These are phyloP conservation scores for Aspergillus fumigatiaffinis DNA, from an alignment of 2,329 filamentous ascomycete genomes.

Conservation along the genomic window DNA sequence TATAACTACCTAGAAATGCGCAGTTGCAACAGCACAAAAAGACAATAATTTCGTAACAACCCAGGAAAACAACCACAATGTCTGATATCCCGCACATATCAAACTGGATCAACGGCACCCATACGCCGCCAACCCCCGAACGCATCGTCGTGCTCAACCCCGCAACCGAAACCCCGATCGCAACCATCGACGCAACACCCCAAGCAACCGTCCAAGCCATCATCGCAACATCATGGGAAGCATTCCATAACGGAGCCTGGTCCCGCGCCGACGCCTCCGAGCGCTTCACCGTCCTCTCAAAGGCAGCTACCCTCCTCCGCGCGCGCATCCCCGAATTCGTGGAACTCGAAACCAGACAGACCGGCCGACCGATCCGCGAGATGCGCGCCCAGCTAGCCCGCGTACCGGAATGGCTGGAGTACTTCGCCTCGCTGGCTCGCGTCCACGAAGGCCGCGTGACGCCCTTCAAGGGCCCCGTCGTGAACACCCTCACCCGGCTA, in stretches of 20 bases:
- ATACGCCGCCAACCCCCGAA: constrained; percentile 10
- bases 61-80: constrained; percentile 3
- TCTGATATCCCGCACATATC: constrained; percentile 19
- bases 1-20: not conserved
- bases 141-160: constrained; percentile 27
- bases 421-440: constrained; percentile 65
- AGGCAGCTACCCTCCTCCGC: constrained; percentile 53
- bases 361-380: constrained; percentile 64
- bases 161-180: constrained; percentile 26
- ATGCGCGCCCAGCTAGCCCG: constrained; percentile 66
- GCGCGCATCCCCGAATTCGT: constrained; percentile 55
- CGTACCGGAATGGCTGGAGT: constrained; percentile 60
- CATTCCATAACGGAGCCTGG: constrained; percentile 53
- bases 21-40: not conserved
- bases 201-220: constrained; percentile 52
- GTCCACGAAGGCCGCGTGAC: constrained; percentile 64
- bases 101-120: constrained; percentile 29
- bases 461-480: constrained; percentile 50
- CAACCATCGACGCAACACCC: constrained; percentile 52
- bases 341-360: constrained; percentile 62
- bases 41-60: not conserved
- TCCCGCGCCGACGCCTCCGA: constrained; percentile 53
- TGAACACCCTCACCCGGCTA: constrained; percentile 35
- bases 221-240: constrained; percentile 31
- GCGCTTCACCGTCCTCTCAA: constrained; percentile 61